Evolutionary conservation across 2,329 filamentous ascomycete genomes (phyloP).

Genomic region (Exophiala alcalophila): DNA sequence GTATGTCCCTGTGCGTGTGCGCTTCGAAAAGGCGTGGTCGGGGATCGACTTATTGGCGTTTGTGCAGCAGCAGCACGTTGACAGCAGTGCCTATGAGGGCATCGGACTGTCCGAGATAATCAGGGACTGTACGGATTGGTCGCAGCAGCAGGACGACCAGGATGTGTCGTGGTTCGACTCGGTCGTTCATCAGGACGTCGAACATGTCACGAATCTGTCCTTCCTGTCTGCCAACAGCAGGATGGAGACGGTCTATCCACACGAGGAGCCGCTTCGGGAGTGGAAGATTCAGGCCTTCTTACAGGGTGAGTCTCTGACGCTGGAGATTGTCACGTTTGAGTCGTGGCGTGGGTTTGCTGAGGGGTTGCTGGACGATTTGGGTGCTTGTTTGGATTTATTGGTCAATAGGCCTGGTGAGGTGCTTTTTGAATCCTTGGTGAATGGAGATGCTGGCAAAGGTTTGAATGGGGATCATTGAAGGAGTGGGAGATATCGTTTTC

Average conservation of each 20-base stretch:
- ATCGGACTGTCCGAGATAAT: slow-evolving; percentile 56
- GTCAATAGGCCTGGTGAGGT: slow-evolving; percentile 30
- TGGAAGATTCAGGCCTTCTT: slow-evolving; percentile 64
- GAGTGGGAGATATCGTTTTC: too few species aligned
- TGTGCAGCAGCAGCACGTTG: slow-evolving; percentile 57
- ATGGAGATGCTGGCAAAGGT: too few species aligned
- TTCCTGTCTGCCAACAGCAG: slow-evolving; percentile 38
- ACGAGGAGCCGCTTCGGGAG: slow-evolving; percentile 54
- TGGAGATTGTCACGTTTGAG: slow-evolving; percentile 61
- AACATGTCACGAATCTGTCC: slow-evolving; percentile 56
- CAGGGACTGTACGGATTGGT: slow-evolving; percentile 47
- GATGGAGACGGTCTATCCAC: slow-evolving; percentile 60
- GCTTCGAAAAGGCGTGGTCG: slow-evolving; percentile 52
- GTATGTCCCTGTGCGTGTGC: slow-evolving; percentile 62
- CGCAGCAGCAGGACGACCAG: slow-evolving; percentile 58
- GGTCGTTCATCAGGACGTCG: slow-evolving; percentile 59
- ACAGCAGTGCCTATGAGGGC: slow-evolving; percentile 54
- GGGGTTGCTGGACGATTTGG: slow-evolving; percentile 52
- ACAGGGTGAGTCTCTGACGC: slow-evolving; percentile 49
- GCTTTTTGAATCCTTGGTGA: not conserved
- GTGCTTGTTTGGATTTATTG: slow-evolving; percentile 41
- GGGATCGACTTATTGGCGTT: slow-evolving; percentile 52
- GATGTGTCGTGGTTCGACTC: slow-evolving; percentile 60
- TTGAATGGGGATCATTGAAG: too few species aligned
- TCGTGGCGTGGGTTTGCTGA: slow-evolving; percentile 54